A percentile compares a stretch with the other conserved stretches of the same genome.
phyloP scores from a whole-genome alignment of 2,329 filamentous ascomycete genomes.

The Fusarium anguioides region DNA sequence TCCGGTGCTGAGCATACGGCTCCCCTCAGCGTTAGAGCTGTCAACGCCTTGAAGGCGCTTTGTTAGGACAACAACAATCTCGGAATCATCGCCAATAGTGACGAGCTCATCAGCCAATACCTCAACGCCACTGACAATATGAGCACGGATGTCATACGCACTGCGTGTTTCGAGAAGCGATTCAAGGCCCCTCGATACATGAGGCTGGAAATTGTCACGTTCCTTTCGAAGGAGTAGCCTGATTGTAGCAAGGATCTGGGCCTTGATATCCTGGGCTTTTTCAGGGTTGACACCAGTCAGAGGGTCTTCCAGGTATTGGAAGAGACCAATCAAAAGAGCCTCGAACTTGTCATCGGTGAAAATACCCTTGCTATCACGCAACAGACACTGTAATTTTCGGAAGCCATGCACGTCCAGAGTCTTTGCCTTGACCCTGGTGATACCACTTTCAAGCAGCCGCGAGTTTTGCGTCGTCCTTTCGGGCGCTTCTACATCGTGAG shows the following conservation, averaged over 20 bases:
- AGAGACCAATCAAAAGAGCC: slow-evolving; percentile 73
- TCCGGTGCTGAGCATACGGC: slow-evolving; percentile 69
- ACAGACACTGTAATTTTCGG: slow-evolving; percentile 79
- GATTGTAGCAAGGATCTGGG: slow-evolving; percentile 79
- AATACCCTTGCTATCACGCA: slow-evolving; percentile 72
- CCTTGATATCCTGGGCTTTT: slow-evolving; percentile 77
- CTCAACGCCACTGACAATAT: slow-evolving; percentile 80
- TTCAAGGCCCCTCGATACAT: slow-evolving; percentile 75
- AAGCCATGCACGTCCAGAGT: slow-evolving; percentile 85
- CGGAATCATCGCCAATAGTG: slow-evolving; percentile 69
- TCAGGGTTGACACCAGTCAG: slow-evolving; percentile 65
- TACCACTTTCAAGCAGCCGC: slow-evolving; percentile 77
- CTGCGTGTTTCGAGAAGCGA: slow-evolving; percentile 73
- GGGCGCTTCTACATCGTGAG: slow-evolving; percentile 43
- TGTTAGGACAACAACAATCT: slow-evolving; percentile 67
- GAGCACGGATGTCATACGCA: slow-evolving; percentile 73
- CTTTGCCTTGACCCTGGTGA: slow-evolving; percentile 76
- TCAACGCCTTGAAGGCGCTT: slow-evolving; percentile 57
- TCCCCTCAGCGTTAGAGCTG: slow-evolving; percentile 58
- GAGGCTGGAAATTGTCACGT: slow-evolving; percentile 72
- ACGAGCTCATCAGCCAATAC: slow-evolving; percentile 78
- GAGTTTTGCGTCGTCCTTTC: slow-evolving; percentile 68
- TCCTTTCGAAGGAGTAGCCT: slow-evolving; percentile 77
- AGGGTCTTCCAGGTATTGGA: slow-evolving; percentile 76
- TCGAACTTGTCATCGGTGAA: slow-evolving; percentile 77